These are phyloP conservation scores for Xylaria sp. DNA, from an alignment of 2,329 filamentous ascomycete species.

Conservation along the genomic window DNA sequence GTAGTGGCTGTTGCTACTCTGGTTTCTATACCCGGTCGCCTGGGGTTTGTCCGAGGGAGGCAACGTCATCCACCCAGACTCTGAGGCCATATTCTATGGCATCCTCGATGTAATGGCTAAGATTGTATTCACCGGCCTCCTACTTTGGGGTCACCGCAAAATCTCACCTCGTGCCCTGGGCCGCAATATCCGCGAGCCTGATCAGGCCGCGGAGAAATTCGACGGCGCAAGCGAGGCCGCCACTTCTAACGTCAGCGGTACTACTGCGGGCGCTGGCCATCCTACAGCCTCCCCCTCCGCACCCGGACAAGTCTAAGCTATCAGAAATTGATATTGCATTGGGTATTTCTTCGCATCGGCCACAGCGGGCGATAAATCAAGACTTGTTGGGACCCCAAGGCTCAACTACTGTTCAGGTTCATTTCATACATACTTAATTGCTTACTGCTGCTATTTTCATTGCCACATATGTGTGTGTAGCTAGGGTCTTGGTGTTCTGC, in stretches of 20 bases:
- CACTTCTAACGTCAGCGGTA: conserved; percentile 34
- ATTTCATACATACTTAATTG: background rate
- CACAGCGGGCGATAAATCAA: background rate
- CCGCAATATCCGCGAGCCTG: conserved; percentile 54
- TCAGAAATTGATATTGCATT: background rate
- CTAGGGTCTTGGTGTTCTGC: too few species aligned
- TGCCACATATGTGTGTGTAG: background rate
- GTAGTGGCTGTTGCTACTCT: conserved; percentile 66
- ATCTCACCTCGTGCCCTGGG: conserved; percentile 69
- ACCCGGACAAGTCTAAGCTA: conserved; percentile 11
- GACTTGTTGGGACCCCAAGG: too few species aligned
- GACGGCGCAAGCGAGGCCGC: conserved; percentile 38
- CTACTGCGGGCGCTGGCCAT: conserved; percentile 30
- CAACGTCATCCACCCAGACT: conserved; percentile 73
- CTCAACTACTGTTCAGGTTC: background rate
- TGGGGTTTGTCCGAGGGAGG: conserved; percentile 74
- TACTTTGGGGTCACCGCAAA: conserved; percentile 71
- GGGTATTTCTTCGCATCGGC: background rate
- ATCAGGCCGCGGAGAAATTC: conserved; percentile 42
- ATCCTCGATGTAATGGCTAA: conserved; percentile 74
- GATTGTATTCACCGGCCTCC: conserved; percentile 69
- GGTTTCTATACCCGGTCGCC: conserved; percentile 73
- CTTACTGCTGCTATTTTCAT: background rate
- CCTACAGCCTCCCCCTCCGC: conserved; percentile 11
- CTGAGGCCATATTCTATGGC: conserved; percentile 76